A percentile compares a stretch with the other conserved stretches of the same genome.
phyloP scores from a whole-genome alignment of 1,284 basidiomycete species.

The Boletellus deceptivus region DNA sequence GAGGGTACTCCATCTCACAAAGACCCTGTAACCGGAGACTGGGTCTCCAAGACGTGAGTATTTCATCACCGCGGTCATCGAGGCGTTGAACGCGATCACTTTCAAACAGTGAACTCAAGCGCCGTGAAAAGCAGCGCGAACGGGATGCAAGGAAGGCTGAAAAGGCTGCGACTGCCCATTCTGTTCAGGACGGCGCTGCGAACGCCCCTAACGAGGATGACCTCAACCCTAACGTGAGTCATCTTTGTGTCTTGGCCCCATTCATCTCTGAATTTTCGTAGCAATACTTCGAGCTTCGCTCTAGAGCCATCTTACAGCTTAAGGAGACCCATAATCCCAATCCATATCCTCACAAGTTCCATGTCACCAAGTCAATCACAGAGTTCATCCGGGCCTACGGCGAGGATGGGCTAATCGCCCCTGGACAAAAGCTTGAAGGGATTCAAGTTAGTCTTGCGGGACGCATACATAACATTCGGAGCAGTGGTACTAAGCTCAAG shows the following conservation, averaged over 20 bases:
- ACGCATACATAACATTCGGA: conserved; percentile 88
- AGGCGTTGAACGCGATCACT: conserved; percentile 29
- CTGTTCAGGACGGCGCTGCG: conserved; percentile 37
- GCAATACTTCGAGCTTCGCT: conserved; percentile 97
- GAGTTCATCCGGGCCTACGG: conserved; percentile 80
- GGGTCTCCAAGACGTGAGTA: conserved; percentile 91
- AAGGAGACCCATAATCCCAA: conserved; percentile 85
- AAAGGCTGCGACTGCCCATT: conserved; percentile 57
- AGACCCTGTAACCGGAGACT: conserved; percentile 89
- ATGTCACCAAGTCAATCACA: conserved; percentile 81
- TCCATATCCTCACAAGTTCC: conserved; percentile 99
- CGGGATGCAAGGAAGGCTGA: conserved; percentile 84
- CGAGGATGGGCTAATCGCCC: conserved; percentile 62
- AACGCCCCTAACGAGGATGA: conserved; percentile 65
- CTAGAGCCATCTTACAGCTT: conserved; percentile 83
- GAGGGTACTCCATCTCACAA: conserved; percentile 59
- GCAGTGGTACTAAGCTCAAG: conserved; percentile 79
- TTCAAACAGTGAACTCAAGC: conserved; percentile 80
- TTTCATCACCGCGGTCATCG: conserved; percentile 9
- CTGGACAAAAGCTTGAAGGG: conserved; percentile 59
- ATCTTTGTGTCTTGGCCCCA: neutral
- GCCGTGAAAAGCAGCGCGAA: conserved; percentile 81
- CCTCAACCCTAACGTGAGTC: conserved; percentile 76
- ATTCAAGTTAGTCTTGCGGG: conserved; percentile 73
- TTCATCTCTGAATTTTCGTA: conserved; percentile 32